These are phyloP conservation scores for Volvox carteri DNA, from an alignment of 163 green algal genomes.

Conservation along the genomic window DNA sequence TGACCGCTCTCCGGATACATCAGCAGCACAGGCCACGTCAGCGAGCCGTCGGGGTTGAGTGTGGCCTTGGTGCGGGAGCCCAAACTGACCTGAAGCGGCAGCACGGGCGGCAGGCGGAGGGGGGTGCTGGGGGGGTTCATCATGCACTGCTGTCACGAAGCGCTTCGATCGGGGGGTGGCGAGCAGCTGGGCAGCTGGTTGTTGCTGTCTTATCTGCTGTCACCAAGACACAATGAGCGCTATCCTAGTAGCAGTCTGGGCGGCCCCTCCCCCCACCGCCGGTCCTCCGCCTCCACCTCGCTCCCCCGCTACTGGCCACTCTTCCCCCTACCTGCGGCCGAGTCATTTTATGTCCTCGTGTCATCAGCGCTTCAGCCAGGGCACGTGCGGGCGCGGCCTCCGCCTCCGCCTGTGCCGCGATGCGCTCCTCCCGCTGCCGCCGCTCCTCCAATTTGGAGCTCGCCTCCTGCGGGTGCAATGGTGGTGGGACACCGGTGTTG, in stretches of 20 bases:
- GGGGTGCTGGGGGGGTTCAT: not conserved
- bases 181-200: too few relatives aligned
- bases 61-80: constrained; percentile 53
- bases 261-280: too few relatives aligned
- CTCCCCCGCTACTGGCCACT: too few relatives aligned
- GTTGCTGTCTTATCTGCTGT: too few relatives aligned
- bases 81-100: constrained; percentile 20
- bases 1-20: constrained; percentile 84
- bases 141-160: too few relatives aligned
- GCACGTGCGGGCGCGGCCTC: constrained; percentile 35
- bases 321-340: constrained; percentile 58
- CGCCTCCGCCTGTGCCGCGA: constrained; percentile 21
- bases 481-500: too few relatives aligned
- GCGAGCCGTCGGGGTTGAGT: constrained; percentile 65
- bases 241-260: too few relatives aligned
- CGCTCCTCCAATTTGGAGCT: constrained; percentile 1
- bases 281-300: too few relatives aligned
- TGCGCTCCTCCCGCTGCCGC: constrained; percentile 27
- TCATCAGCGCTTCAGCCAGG: constrained; percentile 47
- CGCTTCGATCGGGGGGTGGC: too few relatives aligned
- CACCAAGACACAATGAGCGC: too few relatives aligned
- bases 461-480: constrained; percentile 19
- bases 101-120: not conserved
- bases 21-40: constrained; percentile 85
- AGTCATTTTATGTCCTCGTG: constrained; percentile 41